phyloP scores from a whole-genome alignment of 768 basidiomycete species.

The Agaricus bisporus region DNA sequence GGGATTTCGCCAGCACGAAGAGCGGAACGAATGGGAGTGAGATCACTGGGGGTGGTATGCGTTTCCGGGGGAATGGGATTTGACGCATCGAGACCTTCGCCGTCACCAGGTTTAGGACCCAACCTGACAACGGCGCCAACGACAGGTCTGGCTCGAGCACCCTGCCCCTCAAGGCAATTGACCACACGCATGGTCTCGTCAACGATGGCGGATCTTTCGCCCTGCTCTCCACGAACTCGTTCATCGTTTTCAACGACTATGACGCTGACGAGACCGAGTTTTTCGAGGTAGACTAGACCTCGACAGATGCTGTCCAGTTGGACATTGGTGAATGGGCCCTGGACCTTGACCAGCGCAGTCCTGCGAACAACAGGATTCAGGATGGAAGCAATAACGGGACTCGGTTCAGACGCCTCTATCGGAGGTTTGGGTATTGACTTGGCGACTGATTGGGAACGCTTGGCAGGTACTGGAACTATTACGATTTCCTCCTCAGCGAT shows the following conservation, averaged over 20 bases:
- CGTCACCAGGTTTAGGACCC: constrained; percentile 62
- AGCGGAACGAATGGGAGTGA: constrained; percentile 82
- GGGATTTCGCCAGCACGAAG: constrained; percentile 94
- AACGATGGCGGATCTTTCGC: constrained; percentile 58
- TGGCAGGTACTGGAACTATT: constrained; percentile 22
- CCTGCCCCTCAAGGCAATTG: constrained; percentile 73
- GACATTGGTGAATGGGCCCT: constrained; percentile 89
- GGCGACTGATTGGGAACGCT: constrained; percentile 18
- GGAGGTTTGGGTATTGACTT: constrained; percentile 28
- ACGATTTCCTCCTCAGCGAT: constrained; percentile 20
- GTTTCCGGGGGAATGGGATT: constrained; percentile 55
- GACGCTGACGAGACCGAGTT: constrained; percentile 91
- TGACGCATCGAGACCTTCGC: constrained; percentile 21
- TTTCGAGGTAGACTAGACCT: constrained; percentile 93
- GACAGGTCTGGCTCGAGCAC: constrained; percentile 83
- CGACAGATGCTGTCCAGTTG: constrained; percentile 92
- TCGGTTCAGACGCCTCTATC: constrained; percentile 34
- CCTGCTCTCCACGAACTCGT: constrained; percentile 57
- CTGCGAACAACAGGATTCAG: constrained; percentile 79
- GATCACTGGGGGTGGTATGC: constrained; percentile 74
- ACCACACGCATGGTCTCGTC: constrained; percentile 87
- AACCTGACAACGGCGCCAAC: constrained; percentile 82
- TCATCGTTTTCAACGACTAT: constrained; percentile 91
- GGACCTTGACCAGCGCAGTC: constrained; percentile 93
- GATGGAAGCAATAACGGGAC: constrained; percentile 62